Conservation (phyloP, 768 basidiomycete genomes). For the Fistulinella prunicolor region DNA sequence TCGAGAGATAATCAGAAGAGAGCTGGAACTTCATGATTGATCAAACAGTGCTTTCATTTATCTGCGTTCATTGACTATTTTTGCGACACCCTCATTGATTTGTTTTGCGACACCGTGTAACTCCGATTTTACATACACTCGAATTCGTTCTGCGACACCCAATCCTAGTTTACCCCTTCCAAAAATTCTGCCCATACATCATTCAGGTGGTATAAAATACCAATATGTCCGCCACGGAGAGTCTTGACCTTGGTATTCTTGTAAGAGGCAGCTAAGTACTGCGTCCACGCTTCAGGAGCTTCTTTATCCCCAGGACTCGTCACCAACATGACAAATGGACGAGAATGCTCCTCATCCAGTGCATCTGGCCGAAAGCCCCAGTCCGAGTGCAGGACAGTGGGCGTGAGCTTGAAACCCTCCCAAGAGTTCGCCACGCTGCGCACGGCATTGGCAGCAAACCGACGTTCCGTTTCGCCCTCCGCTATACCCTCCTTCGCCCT, state of each 20-base stretch:
- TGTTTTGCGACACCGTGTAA: conserved; percentile 23
- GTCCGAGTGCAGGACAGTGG: conserved; percentile 44
- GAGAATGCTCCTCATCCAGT: conserved; percentile 45
- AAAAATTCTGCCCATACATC: conserved; percentile 42
- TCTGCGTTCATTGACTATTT: conserved; percentile 10
- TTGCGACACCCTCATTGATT: conserved; percentile 21
- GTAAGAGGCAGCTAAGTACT: conserved; percentile 49
- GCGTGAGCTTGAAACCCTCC: conserved; percentile 48
- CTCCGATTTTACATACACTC: neutral
- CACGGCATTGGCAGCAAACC: conserved; percentile 40
- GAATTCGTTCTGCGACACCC: conserved; percentile 4
- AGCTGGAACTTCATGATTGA: conserved; percentile 68
- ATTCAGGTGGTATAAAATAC: conserved; percentile 43
- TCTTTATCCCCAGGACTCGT: conserved; percentile 42
- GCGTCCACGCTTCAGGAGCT: conserved; percentile 41
- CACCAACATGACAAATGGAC: conserved; percentile 45
- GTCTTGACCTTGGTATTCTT: conserved; percentile 40
- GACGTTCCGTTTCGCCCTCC: conserved; percentile 43
- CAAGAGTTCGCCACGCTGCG: conserved; percentile 49
- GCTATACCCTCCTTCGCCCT: conserved; percentile 36
- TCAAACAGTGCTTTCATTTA: conserved; percentile 29
- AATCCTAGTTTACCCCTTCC: conserved; percentile 11
- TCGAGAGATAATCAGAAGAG: conserved; percentile 75
- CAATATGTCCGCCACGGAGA: conserved; percentile 50
- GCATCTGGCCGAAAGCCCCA: conserved; percentile 47